Evolutionary conservation across 2,329 filamentous ascomycete genomes (phyloP).

Genomic region (Onygenales sp.): DNA sequence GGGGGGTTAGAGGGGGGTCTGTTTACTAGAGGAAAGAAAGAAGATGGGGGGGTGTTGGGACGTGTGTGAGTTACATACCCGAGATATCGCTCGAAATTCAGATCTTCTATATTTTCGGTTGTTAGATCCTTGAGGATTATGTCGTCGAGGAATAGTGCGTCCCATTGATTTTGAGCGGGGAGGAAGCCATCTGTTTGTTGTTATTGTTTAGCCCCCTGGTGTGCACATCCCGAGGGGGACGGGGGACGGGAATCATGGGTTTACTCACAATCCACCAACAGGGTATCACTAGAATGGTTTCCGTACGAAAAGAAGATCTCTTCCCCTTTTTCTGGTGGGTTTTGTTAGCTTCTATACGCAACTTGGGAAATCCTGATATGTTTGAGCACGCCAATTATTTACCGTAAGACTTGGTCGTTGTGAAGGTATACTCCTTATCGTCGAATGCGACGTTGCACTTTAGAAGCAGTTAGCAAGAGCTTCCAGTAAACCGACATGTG

Average conservation of each 20-base stretch:
- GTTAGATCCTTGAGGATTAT: constrained; percentile 27
- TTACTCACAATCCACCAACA: constrained; percentile 33
- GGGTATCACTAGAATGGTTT: constrained; percentile 33
- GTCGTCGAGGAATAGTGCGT: constrained; percentile 33
- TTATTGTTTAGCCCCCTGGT: neutral
- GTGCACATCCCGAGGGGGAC: neutral
- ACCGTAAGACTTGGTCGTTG: constrained; percentile 25
- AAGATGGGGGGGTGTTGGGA: neutral
- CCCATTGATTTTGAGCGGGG: constrained; percentile 30
- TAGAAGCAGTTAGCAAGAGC: neutral
- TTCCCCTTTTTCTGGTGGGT: constrained; percentile 26
- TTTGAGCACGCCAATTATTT: neutral
- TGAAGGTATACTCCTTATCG: constrained; percentile 24
- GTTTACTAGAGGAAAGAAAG: neutral
- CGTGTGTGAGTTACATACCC: constrained; percentile 21
- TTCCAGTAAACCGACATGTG: neutral
- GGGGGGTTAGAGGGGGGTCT: constrained; percentile 1
- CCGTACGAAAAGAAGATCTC: constrained; percentile 38
- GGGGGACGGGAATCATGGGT: neutral
- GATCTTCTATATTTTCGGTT: constrained; percentile 21
- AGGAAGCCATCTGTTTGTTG: constrained; percentile 31
- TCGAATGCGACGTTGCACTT: constrained; percentile 32
- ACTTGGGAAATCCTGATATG: neutral
- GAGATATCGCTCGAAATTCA: constrained; percentile 29
- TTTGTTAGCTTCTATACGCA: neutral